Percentiles rank a stretch among this genome's conserved stretches.
phyloP scores from a whole-genome alignment of 495 filamentous ascomycete species.

The Lindgomyces ingoldianus region DNA sequence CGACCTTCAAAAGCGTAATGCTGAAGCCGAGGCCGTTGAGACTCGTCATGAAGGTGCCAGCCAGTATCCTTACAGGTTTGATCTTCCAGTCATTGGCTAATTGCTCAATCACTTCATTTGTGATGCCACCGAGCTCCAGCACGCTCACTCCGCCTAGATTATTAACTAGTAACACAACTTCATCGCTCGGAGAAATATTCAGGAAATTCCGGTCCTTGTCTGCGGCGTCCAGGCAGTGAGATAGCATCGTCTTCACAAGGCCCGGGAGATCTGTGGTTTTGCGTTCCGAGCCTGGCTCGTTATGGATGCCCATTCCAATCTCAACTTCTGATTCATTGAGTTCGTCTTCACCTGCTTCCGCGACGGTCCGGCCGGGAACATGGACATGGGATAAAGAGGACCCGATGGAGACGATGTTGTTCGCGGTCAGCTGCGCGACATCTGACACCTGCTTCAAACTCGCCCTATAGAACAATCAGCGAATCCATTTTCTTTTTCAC shows the following conservation, averaged over 20 bases:
- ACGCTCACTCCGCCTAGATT: slow-evolving; percentile 92
- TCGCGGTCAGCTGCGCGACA: slow-evolving; percentile 69
- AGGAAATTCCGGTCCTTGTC: slow-evolving; percentile 84
- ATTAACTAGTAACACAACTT: slow-evolving; percentile 81
- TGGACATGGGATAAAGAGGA: slow-evolving; percentile 87
- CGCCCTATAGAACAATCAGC: slow-evolving; percentile 36
- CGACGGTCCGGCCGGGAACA: slow-evolving; percentile 71
- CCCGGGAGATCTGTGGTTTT: slow-evolving; percentile 65
- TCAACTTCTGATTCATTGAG: slow-evolving; percentile 76
- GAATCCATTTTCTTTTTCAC: not conserved
- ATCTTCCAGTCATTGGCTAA: slow-evolving; percentile 68
- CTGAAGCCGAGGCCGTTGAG: slow-evolving; percentile 93
- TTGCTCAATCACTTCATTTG: slow-evolving; percentile 81
- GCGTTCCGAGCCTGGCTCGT: slow-evolving; percentile 83
- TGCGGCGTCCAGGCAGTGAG: slow-evolving; percentile 72
- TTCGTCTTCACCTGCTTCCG: slow-evolving; percentile 52
- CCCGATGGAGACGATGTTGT: slow-evolving; percentile 83
- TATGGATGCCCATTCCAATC: slow-evolving; percentile 98
- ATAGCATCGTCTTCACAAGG: slow-evolving; percentile 76
- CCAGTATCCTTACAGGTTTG: slow-evolving; percentile 67
- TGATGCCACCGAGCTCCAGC: slow-evolving; percentile 86
- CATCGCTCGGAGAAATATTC: slow-evolving; percentile 60
- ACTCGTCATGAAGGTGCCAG: slow-evolving; percentile 78
- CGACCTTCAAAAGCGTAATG: slow-evolving; percentile 77
- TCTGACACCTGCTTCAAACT: slow-evolving; percentile 65